Evolutionary conservation across 441 rosid species (phyloP), one percentile per base, ranked within the genome.

Genomic region (Adansonia gregorii): DNA sequence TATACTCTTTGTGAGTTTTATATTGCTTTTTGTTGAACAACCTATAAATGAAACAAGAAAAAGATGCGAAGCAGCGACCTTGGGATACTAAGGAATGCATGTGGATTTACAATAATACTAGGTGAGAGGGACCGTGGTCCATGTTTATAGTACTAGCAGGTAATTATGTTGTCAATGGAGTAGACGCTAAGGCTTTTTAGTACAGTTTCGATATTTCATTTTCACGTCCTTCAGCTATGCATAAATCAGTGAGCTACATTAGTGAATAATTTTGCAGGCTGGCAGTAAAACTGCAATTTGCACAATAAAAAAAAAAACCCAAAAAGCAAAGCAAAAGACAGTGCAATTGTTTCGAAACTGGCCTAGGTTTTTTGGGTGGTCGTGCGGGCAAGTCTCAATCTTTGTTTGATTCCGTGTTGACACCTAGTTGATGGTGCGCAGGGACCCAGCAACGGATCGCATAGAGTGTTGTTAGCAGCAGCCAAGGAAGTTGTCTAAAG

Each of bases 321-420:
- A 22, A 2, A 6, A 14, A 31, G 2, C 0, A 51, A 51, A 7
- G 3, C 8, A 65, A 39, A 8, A 27, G 2, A 65, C 4, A 39
- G 19, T 14, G n/a, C 9, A 31, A 6, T 65, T 49, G 7, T 39
- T 65, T 9, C 20, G 11, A 24, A 63, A 69, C 11, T 49, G 20
- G 73, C 20, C 20, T 69, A 49, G 73, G 43, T 69, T 69, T 69
- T 69, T 22, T 24, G 22, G 58, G 73, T 69, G 7, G 24, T 24
- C 59, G 59, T 69, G 43, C 59, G 20, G 43, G 59, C 51, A 69
- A 9, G 73, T 20, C 56, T 49, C 20, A 24, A 69, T 49, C 73
- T 69, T 49, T 45, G 54, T 45, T 59, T 59, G 64, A 9, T 67
- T 45, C 54, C 27, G 14, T 12, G 19, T 27, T 27, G 49, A 65